These are phyloP conservation scores for Alternaria ventricosa DNA, from an alignment of 2,329 filamentous ascomycete genomes.

Conservation along the genomic window DNA sequence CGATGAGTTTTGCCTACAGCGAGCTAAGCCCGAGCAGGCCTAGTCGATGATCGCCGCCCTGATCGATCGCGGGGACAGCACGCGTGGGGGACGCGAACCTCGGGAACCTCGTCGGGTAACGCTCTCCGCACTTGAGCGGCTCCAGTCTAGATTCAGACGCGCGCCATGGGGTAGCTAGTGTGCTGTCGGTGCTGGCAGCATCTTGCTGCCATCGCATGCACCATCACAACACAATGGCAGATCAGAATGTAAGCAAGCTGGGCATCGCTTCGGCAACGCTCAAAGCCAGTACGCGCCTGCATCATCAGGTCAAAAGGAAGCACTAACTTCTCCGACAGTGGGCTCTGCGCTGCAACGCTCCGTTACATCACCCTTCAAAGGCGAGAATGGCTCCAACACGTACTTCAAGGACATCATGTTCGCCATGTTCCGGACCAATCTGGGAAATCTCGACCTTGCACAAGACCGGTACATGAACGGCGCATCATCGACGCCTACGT, in stretches of 20 bases:
- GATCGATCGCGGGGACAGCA: background rate
- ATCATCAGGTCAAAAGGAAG: background rate
- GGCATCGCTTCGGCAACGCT: constrained; percentile 39
- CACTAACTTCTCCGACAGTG: constrained; percentile 23
- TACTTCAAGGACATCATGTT: constrained; percentile 47
- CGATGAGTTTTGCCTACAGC: background rate
- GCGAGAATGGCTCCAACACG: constrained; percentile 41
- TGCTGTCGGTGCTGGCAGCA: background rate
- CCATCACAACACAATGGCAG: constrained; percentile 25
- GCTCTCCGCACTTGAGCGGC: background rate
- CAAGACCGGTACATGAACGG: constrained; percentile 44
- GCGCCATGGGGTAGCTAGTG: background rate
- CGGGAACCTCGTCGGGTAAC: constrained; percentile 2
- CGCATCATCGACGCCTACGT: constrained; percentile 39
- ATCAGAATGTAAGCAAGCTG: constrained; percentile 40
- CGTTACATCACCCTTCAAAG: constrained; percentile 47
- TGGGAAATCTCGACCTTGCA: constrained; percentile 37
- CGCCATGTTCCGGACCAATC: constrained; percentile 37
- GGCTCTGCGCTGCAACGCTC: constrained; percentile 43
- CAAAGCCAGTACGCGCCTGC: constrained; percentile 35
- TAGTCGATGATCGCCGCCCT: background rate
- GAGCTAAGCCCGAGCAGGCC: background rate
- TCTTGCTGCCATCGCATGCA: background rate
- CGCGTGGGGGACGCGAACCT: background rate
- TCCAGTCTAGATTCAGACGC: background rate